phyloP scores from a whole-genome alignment of 2,329 filamentous ascomycete genomes.

The Pseudogymnoascus sp. region DNA sequence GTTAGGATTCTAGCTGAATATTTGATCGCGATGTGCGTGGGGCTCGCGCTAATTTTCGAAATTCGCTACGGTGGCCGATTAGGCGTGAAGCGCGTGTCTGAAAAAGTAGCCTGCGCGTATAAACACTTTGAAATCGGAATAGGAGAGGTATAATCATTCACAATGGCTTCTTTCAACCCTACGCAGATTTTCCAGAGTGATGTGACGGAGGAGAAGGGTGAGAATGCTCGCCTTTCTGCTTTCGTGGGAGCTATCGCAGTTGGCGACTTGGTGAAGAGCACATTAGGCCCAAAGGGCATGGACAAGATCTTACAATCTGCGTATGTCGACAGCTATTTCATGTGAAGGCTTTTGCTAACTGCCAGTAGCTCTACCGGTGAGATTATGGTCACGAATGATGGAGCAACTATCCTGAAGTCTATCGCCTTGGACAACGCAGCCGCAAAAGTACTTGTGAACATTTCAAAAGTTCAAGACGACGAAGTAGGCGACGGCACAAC shows the following conservation, averaged over 20 bases:
- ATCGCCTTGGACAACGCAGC: slow-evolving; percentile 98
- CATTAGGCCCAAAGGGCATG: slow-evolving; percentile 95
- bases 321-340: slow-evolving; percentile 43
- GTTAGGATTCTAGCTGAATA: slow-evolving; percentile 6
- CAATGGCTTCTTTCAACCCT: slow-evolving; percentile 60
- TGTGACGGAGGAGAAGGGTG: slow-evolving; percentile 94
- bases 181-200: slow-evolving; percentile 98
- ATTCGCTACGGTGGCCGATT: slow-evolving; percentile 9
- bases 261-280: slow-evolving; percentile 94
- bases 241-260: slow-evolving; percentile 98
- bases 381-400: slow-evolving; percentile 98
- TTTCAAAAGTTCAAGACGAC: slow-evolving; percentile 98
- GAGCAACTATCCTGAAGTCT: slow-evolving; percentile 94
- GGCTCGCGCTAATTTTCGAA: slow-evolving; percentile 9
- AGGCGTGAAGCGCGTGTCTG: slow-evolving; percentile 8
- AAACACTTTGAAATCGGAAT: slow-evolving; percentile 6
- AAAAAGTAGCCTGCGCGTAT: slow-evolving; percentile 9
- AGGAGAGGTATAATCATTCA: slow-evolving; percentile 10
- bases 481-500: slow-evolving; percentile 98
- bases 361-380: slow-evolving; percentile 73
- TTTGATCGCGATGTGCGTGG: slow-evolving; percentile 9
- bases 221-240: slow-evolving; percentile 96
- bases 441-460: slow-evolving; percentile 96
- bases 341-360: slow-evolving; percentile 25
- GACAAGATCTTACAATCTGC: slow-evolving; percentile 96